Percentiles rank a stretch among this genome's conserved stretches.
These are phyloP conservation scores for Alternaria angustiovoidea DNA, from an alignment of 2,329 filamentous ascomycete genomes.

Conservation along the genomic window DNA sequence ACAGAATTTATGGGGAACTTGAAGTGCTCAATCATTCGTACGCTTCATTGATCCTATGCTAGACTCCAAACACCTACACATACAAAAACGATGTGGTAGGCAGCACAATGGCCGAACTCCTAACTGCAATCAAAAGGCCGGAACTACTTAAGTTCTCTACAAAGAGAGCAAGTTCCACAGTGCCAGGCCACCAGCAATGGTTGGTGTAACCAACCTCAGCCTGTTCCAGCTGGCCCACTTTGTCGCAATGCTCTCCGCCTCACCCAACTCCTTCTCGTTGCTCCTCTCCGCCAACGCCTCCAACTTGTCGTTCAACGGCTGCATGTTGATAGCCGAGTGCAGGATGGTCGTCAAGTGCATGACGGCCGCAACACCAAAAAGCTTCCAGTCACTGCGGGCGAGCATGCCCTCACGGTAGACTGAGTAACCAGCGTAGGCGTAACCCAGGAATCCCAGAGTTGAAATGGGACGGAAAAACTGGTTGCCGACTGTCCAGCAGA, in stretches of 20 bases:
- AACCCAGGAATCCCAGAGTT: conserved; percentile 58
- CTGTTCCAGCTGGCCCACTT: conserved; percentile 50
- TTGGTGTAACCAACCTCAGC: conserved; percentile 46
- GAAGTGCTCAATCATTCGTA: background rate
- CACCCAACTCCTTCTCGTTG: conserved; percentile 40
- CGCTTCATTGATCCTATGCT: background rate
- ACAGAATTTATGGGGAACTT: background rate
- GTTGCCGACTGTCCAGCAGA: conserved; percentile 61
- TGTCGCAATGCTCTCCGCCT: conserved; percentile 44
- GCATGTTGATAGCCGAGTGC: conserved; percentile 62
- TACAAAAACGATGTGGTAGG: background rate
- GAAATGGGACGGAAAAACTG: conserved; percentile 62
- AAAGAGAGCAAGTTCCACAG: conserved; percentile 41
- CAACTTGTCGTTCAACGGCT: conserved; percentile 60
- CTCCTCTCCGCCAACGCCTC: conserved; percentile 51
- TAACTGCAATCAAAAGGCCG: background rate
- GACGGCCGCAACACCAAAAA: conserved; percentile 54
- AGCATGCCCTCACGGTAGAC: conserved; percentile 40
- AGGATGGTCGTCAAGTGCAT: conserved; percentile 59
- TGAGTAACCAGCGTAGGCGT: conserved; percentile 55
- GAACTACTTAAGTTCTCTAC: conserved; percentile 5
- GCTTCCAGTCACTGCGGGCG: conserved; percentile 55
- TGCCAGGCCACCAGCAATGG: conserved; percentile 45
- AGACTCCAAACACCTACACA: background rate
- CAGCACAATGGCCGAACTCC: background rate